These are phyloP conservation scores for Paspalum notatum DNA, from an alignment of 176 grass and related monocot species.

Conservation along the genomic window DNA sequence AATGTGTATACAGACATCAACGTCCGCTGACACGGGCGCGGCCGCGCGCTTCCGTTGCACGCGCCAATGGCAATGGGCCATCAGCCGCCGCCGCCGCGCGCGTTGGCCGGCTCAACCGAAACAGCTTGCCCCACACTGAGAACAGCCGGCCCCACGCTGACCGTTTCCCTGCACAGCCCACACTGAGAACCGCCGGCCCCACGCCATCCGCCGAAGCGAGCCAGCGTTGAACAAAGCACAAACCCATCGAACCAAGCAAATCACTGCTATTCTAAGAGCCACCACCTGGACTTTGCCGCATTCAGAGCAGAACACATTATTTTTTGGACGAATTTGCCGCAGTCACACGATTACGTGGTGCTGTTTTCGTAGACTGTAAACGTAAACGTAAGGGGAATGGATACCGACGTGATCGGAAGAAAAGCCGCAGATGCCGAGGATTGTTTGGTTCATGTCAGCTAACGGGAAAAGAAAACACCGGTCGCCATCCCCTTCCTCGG, in stretches of 20 bases:
- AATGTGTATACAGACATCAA: background rate
- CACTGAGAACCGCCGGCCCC: background rate
- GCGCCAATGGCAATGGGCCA: background rate
- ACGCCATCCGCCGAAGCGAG: background rate
- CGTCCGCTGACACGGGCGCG: background rate
- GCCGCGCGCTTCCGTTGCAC: background rate
- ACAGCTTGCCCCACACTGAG: background rate
- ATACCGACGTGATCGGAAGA: too few relatives aligned
- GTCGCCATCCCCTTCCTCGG: too few relatives aligned
- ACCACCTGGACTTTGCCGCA: background rate
- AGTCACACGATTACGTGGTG: background rate
- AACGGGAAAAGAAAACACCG: too few relatives aligned
- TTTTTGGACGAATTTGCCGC: background rate
- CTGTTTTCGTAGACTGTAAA: too few relatives aligned
- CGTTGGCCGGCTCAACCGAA: conserved; percentile 10
- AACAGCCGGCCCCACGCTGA: background rate
- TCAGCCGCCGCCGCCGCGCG: background rate
- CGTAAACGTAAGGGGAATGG: too few relatives aligned
- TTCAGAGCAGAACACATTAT: rapidly evolving
- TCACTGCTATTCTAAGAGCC: background rate
- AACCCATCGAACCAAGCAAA: background rate
- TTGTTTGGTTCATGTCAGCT: too few relatives aligned
- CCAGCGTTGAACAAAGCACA: background rate
- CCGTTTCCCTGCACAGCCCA: conserved; percentile 4
- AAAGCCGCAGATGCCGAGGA: too few relatives aligned